These are phyloP conservation scores for Aphanomyces cochlioides DNA, from an alignment of 352 stramenopile species.

Conservation along the genomic window DNA sequence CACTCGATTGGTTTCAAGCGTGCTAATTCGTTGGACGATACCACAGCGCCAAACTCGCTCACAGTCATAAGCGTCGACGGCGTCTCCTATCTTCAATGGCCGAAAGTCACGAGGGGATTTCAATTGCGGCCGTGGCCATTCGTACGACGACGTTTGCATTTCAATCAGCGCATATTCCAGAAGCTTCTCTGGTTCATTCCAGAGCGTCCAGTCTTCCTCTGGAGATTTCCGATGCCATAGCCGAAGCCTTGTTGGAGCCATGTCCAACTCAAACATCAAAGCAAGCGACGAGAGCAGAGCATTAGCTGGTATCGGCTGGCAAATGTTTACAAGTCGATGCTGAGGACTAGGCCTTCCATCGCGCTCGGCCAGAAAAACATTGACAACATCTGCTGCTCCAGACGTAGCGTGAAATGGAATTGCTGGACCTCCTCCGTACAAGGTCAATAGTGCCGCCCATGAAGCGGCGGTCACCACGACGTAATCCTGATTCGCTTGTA, in stretches of 20 bases:
- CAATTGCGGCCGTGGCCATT: slow-evolving; percentile 10
- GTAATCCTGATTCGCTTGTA: slow-evolving; percentile 7
- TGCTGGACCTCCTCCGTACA: slow-evolving; percentile 17
- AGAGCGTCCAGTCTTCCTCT: background rate
- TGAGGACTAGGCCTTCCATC: slow-evolving; percentile 17
- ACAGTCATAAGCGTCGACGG: slow-evolving; percentile 28
- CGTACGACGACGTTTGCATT: background rate
- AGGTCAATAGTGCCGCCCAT: background rate
- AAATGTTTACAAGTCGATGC: slow-evolving; percentile 2
- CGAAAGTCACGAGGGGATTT: slow-evolving; percentile 18
- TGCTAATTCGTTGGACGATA: slow-evolving; percentile 22
- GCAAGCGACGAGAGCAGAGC: background rate
- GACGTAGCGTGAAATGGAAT: background rate
- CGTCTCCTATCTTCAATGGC: slow-evolving; percentile 21
- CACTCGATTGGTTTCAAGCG: slow-evolving; percentile 17
- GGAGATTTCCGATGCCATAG: background rate
- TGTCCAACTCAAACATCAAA: background rate
- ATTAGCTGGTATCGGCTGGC: background rate
- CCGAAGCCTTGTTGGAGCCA: background rate
- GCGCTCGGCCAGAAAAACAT: slow-evolving; percentile 13
- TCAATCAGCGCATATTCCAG: slow-evolving; percentile 7
- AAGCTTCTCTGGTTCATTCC: background rate
- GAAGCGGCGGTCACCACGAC: background rate
- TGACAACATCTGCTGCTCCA: background rate
- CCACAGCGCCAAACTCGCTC: slow-evolving; percentile 19